Evolutionary conservation across 2,329 filamentous ascomycete genomes (phyloP).

Genomic region (Exophiala mesophila): DNA sequence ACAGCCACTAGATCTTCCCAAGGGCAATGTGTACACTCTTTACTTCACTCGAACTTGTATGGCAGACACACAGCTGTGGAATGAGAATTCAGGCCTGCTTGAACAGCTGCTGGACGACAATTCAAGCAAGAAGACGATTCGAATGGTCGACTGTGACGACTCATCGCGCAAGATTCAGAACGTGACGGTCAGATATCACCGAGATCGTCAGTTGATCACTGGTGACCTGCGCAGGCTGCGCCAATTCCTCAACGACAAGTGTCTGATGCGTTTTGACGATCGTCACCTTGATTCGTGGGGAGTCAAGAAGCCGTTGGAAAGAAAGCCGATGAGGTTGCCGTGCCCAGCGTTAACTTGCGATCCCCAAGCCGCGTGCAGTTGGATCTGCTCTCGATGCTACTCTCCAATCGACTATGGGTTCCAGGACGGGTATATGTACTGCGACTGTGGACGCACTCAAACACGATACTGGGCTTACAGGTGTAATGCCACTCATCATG

Average conservation of each 20-base stretch:
- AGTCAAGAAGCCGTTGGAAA: slow-evolving; percentile 27
- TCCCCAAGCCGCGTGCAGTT: slow-evolving; percentile 12
- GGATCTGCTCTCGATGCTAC: slow-evolving; percentile 29
- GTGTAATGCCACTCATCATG: slow-evolving; percentile 30
- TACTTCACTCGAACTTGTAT: slow-evolving; percentile 22
- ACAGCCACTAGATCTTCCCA: neutral
- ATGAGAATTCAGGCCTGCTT: slow-evolving; percentile 22
- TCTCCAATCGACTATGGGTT: slow-evolving; percentile 30
- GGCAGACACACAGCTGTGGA: slow-evolving; percentile 18
- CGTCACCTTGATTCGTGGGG: slow-evolving; percentile 17
- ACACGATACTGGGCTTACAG: slow-evolving; percentile 31
- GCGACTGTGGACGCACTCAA: slow-evolving; percentile 33
- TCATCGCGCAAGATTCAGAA: slow-evolving; percentile 15
- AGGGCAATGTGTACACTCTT: slow-evolving; percentile 25
- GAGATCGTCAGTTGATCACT: slow-evolving; percentile 14
- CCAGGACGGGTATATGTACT: slow-evolving; percentile 34
- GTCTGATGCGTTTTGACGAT: slow-evolving; percentile 21
- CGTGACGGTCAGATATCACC: slow-evolving; percentile 20
- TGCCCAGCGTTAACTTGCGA: slow-evolving; percentile 32
- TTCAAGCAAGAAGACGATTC: slow-evolving; percentile 11
- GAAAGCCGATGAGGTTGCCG: slow-evolving; percentile 30
- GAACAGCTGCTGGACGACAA: slow-evolving; percentile 22
- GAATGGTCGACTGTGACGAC: slow-evolving; percentile 27
- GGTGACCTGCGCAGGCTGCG: slow-evolving; percentile 23
- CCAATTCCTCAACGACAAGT: slow-evolving; percentile 24